Base-by-base conservation (phyloP, 2,329 filamentous ascomycete genomes). In the Elsinoe necatrix region DNA sequence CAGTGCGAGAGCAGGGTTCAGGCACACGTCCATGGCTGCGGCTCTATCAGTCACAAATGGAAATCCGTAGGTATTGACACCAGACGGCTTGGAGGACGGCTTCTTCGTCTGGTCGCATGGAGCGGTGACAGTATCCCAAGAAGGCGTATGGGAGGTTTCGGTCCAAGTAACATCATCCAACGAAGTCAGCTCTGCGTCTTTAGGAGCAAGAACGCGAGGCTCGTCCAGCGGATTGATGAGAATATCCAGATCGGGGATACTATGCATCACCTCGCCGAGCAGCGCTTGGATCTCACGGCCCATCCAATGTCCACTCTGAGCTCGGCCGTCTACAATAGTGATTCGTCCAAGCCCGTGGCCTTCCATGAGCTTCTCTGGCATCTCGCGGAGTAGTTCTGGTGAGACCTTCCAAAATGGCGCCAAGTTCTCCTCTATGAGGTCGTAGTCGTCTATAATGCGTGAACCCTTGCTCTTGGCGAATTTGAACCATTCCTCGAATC, bases 171-270 rank as follows among this genome's bases (percentile, higher is more conserved):
- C 27, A 14, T 35, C 20, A 11, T 35, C 29, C 23, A 50, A n/a
- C 7, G n/a, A 23, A 18, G 16, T 18, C 37, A 50, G n/a, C 20
- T 42, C 52, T 2, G 29, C 21, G 20, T 48, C 29, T 6, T 27
- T 23, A 7, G 54, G 21, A 64, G 68, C 1, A 64, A 78, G 8
- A 2, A 77, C 70, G 2, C 70, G 65, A 1, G 77, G 75, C 59
- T 80, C 76, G 52, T 80, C 76, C 2, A 79, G 64, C 37, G 73
- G 70, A 45, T 78, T 80, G 12, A 78, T 64, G 0, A 78, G 66
- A 21, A 79, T 72, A 7, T 65, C 66, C 9, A 76, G 56, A 23
- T 77, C 65, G 0, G 74, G 72, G 3, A 76, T 47, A 1, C 59
- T 31, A 2, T 42, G 6, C 14, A 39, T 31, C 11, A 61, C 29